Base-by-base conservation (phyloP, 1,284 basidiomycete species). In the Puccinia brachypodii region DNA sequence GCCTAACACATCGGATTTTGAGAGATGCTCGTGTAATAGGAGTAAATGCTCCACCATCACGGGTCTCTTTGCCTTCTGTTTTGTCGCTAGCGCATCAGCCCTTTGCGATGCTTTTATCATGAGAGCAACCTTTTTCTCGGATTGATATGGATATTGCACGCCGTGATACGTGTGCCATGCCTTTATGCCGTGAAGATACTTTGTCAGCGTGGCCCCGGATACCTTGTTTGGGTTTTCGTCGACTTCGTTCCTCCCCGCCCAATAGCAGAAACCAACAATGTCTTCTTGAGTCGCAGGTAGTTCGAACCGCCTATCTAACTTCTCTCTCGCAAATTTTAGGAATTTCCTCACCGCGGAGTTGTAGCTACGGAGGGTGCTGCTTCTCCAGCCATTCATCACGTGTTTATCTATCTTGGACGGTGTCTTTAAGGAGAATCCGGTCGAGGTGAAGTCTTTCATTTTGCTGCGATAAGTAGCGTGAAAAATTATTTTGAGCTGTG, bases 101-200 rank as follows among this genome's bases (percentile, higher is more conserved):
- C 36, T 74, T 22, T 3, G 28, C 11, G 16, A 36, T 14, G 74
- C 56, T 11, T 44, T 56, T 13, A 76, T 14, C 58, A 76, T n/a
- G 0, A 76, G 7, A 4, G 53, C 22, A 3, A 64, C 56, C 22
- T 44, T 76, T 6, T n/a, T 42, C 2, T 60, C 22, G 9, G 33
- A 40, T 0, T 19, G 7, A 2, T 16, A 1, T 6, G 74, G 74
- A 25, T 76, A 76, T 14, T 19, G 22, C n/a, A 0, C 38, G 74
- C 42, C 31, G 58, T 76, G 74, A 19, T 60, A 76, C 0, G 31
- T 33, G 40, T 76, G 74, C 74, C 74, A 76, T 3, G 74, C 74
- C 33, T 76, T 40, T 3, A 76, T 0, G 1, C 31, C 74, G 58
- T 40, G 38, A 3, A 76, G 13, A 28, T 76, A 76, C 25, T 76